Base-by-base conservation (phyloP, 2,329 filamentous ascomycete species). In the Verticillium albo-atrum region DNA sequence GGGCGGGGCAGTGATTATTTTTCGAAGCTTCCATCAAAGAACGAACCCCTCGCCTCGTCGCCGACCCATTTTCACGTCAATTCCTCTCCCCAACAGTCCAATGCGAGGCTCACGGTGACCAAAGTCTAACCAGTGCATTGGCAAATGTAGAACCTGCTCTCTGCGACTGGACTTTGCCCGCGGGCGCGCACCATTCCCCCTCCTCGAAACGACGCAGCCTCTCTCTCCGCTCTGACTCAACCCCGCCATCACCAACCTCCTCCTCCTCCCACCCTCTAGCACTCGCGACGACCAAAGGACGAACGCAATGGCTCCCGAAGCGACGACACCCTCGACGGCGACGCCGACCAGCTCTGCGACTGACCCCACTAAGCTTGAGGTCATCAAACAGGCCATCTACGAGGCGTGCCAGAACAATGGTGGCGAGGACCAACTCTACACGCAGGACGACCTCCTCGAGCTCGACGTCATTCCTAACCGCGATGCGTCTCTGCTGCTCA, bases 351-450 rank as follows among this genome's bases (percentile, higher is more conserved):
- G 42, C 42, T 57, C 59, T 51, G 57, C 57, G 60, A 60, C 60
- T 54, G 70, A 72, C 63, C 63, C 65, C 15, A 64, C 69, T 51
- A 84, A 84, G 73, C 68, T 83, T 59, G 68, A 72, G 42, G 74
- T 83, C 59, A 78, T 82, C 68, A 86, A 86, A 68, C 75, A 82
- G 64, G 76, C 79, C 15, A 79, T 87, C 47, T 87, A 86, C 72
- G 79, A 84, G 55, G 77, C 79, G 32, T 83, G 81, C 66, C 76
- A 76, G 64, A 79, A 82, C 62, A 76, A 78, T 20, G 77, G 78
- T 61, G 74, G 77, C 61, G 73, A 77, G 51, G 73, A 77, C 37
- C 75, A 76, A 54, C 72, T 84, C 56, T 87, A 87, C 71, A 80
- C 78, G 14, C 85, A 88, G 68, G 77, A 81, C 35, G 84, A 87